Evolutionary conservation across 768 basidiomycete species (phyloP).

Genomic region (Pleurotus cornucopiae): DNA sequence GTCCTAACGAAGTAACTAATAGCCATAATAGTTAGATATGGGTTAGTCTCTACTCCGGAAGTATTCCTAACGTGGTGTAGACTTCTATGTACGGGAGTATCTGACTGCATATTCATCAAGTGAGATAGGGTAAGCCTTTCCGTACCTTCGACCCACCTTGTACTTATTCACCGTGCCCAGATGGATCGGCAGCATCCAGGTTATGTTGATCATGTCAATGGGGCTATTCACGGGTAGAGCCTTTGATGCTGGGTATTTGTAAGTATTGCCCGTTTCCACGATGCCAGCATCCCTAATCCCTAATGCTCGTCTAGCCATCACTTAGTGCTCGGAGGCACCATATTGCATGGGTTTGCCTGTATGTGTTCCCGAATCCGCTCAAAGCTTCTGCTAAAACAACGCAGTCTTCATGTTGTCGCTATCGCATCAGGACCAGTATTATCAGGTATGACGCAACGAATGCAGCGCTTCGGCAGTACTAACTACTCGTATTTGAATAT

Average conservation of each 20-base stretch:
- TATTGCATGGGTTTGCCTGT: constrained; percentile 22
- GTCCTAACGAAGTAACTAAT: no score
- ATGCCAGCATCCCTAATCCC: not conserved
- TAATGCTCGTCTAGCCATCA: constrained; percentile 16
- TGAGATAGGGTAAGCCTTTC: constrained; percentile 27
- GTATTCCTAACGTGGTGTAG: constrained; percentile 16
- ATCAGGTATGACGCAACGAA: constrained; percentile 19
- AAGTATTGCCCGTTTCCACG: constrained; percentile 12
- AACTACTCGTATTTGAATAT: not conserved
- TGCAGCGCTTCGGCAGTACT: not conserved
- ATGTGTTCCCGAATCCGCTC: not conserved
- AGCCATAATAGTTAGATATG: not conserved
- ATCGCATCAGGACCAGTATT: constrained; percentile 21
- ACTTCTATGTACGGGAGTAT: constrained; percentile 37
- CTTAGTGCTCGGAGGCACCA: constrained; percentile 23
- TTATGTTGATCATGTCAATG: constrained; percentile 39
- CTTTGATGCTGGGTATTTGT: constrained; percentile 54
- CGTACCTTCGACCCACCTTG: not conserved
- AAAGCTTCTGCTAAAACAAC: not conserved
- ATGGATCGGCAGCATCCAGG: constrained; percentile 46
- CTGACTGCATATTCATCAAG: constrained; percentile 29
- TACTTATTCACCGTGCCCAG: constrained; percentile 13
- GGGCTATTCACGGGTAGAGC: constrained; percentile 43
- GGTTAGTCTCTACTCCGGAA: not conserved
- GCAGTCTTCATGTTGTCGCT: constrained; percentile 27